Percentiles rank a stretch among this genome's conserved stretches.
These are phyloP conservation scores for Hericium alpestre DNA, from an alignment of 768 basidiomycete genomes.

Conservation along the genomic window DNA sequence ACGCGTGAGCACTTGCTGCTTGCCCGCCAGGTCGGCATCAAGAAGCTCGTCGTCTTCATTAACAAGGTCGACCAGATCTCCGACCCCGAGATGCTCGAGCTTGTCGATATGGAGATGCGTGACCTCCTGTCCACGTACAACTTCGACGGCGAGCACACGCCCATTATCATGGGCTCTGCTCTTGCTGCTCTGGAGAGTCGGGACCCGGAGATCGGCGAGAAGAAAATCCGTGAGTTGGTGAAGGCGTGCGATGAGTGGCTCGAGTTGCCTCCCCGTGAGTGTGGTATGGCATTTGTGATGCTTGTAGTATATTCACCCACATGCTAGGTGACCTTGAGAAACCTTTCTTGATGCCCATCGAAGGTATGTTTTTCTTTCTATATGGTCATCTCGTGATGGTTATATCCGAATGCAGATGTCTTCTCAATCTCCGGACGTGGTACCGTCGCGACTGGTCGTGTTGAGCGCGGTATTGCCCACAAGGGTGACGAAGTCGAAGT, in stretches of 20 bases:
- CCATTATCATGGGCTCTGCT: constrained; percentile 97
- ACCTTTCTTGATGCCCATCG: constrained; percentile 92
- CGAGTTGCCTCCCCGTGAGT: constrained; percentile 80
- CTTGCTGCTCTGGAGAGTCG: constrained; percentile 88
- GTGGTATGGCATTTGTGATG: not conserved
- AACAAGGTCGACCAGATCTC: constrained; percentile 98
- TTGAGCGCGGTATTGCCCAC: constrained; percentile 82
- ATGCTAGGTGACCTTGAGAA: constrained; percentile 84
- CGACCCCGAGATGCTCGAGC: constrained; percentile 96
- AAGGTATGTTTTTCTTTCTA: constrained; percentile 36
- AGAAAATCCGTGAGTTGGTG: constrained; percentile 75
- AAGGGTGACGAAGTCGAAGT: constrained; percentile 95
- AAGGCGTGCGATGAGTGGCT: constrained; percentile 89
- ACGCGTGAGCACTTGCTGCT: constrained; percentile 96
- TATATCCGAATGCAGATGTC: constrained; percentile 40
- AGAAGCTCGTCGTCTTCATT: constrained; percentile 96
- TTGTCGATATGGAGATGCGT: constrained; percentile 99
- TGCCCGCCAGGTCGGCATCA: constrained; percentile 95
- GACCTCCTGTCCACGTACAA: constrained; percentile 87
- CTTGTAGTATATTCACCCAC: not conserved
- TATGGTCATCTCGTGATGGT: not conserved
- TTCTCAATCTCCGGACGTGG: constrained; percentile 98
- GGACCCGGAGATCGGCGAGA: constrained; percentile 65
- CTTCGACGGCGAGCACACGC: constrained; percentile 94
- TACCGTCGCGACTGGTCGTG: constrained; percentile 92